These are phyloP conservation scores for Penicillium sp. DNA, from an alignment of 2,329 filamentous ascomycete genomes.

Conservation along the genomic window DNA sequence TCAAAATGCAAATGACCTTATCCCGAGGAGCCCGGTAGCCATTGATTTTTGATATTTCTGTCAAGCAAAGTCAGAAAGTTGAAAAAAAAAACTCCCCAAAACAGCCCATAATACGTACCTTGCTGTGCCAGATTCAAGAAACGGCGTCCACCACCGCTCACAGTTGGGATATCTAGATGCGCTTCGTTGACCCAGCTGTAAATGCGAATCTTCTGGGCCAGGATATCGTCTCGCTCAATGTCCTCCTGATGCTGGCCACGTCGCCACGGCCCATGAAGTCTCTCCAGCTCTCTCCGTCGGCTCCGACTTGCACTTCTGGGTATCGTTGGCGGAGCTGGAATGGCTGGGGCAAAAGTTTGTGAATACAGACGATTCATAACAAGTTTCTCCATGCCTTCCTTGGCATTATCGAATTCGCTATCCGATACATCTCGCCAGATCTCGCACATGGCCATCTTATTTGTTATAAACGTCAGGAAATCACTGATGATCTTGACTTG, in stretches of 20 bases:
- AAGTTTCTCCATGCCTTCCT: slow-evolving; percentile 98
- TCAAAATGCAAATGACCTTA: slow-evolving; percentile 97
- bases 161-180: slow-evolving; percentile 85
- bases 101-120: slow-evolving; percentile 49
- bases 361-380: slow-evolving; percentile 97
- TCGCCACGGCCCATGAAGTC: slow-evolving; percentile 74
- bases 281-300: slow-evolving; percentile 67
- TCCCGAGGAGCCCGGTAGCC: slow-evolving; percentile 95
- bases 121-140: slow-evolving; percentile 89
- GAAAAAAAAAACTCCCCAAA: not conserved
- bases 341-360: slow-evolving; percentile 94
- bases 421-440: slow-evolving; percentile 96
- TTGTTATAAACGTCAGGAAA: slow-evolving; percentile 92
- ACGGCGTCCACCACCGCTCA: slow-evolving; percentile 80
- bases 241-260: slow-evolving; percentile 97
- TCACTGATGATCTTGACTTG: slow-evolving; percentile 99
- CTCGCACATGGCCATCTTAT: slow-evolving; percentile 97
- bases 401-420: slow-evolving; percentile 95
- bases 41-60: slow-evolving; percentile 92
- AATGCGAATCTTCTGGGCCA: slow-evolving; percentile 94
- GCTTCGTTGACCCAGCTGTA: slow-evolving; percentile 93
- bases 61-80: slow-evolving; percentile 25
- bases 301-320: slow-evolving; percentile 60
- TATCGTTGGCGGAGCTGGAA: slow-evolving; percentile 73
- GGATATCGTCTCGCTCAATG: slow-evolving; percentile 91